These are phyloP conservation scores for Geotrichum candidum DNA, from an alignment of 1,139 yeast genomes.

Conservation along the genomic window DNA sequence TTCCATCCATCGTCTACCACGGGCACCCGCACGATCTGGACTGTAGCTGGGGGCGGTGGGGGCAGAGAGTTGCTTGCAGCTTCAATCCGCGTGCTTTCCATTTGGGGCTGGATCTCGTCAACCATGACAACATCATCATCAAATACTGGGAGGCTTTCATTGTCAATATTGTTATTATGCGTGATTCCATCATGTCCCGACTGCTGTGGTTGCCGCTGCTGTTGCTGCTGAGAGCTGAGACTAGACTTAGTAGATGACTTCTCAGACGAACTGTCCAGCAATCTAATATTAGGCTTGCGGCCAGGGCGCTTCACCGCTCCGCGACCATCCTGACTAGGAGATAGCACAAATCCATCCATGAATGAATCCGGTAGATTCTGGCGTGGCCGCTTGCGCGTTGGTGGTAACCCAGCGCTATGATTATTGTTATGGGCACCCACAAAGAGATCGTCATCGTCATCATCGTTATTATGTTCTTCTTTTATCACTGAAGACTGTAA, in stretches of 20 bases:
- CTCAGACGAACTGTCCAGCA: constrained; percentile 10
- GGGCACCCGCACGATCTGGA: not conserved
- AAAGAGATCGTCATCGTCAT: not conserved
- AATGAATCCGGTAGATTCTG: constrained; percentile 26
- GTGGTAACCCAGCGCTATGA: not conserved
- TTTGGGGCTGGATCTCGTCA: not conserved
- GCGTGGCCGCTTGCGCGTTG: constrained; percentile 18
- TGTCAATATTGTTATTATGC: not conserved
- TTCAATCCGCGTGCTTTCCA: not conserved
- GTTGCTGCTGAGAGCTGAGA: not conserved
- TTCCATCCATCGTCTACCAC: not conserved
- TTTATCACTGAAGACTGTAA: not conserved
- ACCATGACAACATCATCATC: not conserved
- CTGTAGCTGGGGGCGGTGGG: not conserved
- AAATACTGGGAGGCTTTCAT: not conserved
- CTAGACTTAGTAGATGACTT: not conserved
- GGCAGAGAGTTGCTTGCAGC: not conserved
- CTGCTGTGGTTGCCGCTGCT: not conserved
- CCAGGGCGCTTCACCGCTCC: not conserved
- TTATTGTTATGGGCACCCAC: not conserved
- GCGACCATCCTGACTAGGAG: constrained; percentile 1
- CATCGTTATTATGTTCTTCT: not conserved
- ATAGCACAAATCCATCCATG: constrained; percentile 26
- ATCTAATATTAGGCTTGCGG: not conserved
- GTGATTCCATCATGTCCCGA: too few species aligned